phyloP scores from a whole-genome alignment of 805 yeast species.

The Candida vaughaniae region DNA sequence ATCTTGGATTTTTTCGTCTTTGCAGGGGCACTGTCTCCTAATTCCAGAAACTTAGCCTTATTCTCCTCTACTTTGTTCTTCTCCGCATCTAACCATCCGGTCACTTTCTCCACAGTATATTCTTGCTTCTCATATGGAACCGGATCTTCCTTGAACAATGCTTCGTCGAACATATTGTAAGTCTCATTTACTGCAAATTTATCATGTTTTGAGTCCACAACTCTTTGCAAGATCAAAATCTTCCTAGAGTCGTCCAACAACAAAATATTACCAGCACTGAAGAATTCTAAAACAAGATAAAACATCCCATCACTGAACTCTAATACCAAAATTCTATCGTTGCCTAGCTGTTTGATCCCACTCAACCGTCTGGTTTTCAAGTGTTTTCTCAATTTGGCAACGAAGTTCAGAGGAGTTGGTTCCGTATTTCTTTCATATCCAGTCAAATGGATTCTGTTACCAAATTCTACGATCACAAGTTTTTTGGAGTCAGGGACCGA shows the following conservation, averaged over 20 bases:
- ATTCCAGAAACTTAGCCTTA: constrained; percentile 1
- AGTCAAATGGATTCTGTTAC: constrained; percentile 76
- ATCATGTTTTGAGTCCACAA: constrained; percentile 69
- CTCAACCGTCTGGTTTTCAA: constrained; percentile 77
- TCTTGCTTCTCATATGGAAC: constrained; percentile 10
- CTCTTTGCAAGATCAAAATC: constrained; percentile 73
- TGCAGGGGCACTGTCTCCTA: neutral
- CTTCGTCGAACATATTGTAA: constrained; percentile 60
- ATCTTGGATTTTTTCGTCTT: constrained; percentile 42
- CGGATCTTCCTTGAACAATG: constrained; percentile 34
- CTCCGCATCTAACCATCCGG: constrained; percentile 40
- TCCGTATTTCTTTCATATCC: constrained; percentile 80
- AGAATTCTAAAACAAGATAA: constrained; percentile 83
- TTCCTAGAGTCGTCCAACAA: constrained; percentile 66
- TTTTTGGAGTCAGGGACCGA: constrained; percentile 80
- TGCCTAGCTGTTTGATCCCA: constrained; percentile 67
- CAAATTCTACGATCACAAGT: constrained; percentile 78
- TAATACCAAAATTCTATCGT: constrained; percentile 80
- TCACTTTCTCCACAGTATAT: constrained; percentile 30
- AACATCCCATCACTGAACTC: constrained; percentile 80
- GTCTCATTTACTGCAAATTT: constrained; percentile 72
- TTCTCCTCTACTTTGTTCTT: constrained; percentile 22
- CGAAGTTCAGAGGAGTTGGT: constrained; percentile 82
- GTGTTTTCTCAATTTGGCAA: constrained; percentile 81
- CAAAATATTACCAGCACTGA: constrained; percentile 90